Percentiles rank a stretch among this genome's conserved stretches.
phyloP scores from a whole-genome alignment of 805 yeast species.

The Debaryomyces tyrocola region DNA sequence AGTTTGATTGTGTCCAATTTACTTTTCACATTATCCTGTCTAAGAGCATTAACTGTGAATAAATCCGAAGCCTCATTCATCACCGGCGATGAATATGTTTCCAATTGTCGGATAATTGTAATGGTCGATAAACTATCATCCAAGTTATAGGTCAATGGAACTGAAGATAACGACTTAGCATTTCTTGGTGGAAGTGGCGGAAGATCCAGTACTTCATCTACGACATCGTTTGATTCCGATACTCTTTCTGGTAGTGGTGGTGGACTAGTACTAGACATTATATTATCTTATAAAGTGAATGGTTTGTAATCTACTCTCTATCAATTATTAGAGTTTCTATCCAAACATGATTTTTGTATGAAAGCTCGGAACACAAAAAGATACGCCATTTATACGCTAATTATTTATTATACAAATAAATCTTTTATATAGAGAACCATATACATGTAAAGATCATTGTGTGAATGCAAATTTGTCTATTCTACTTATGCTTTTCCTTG shows the following conservation, averaged over 20 bases:
- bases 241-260: slow-evolving; percentile 7
- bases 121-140: slow-evolving; percentile 22
- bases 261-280: slow-evolving; percentile 1
- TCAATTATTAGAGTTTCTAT: too few relatives aligned
- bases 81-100: slow-evolving; percentile 20
- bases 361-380: too few relatives aligned
- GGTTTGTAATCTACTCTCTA: too few relatives aligned
- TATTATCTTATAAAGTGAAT: too few relatives aligned
- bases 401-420: not conserved
- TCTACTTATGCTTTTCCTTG: not conserved
- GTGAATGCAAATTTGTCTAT: not conserved
- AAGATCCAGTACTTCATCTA: not conserved
- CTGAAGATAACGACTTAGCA: not conserved
- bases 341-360: too few relatives aligned
- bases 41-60: slow-evolving; percentile 11
- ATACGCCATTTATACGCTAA: not conserved
- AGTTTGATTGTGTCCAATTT: slow-evolving; percentile 4
- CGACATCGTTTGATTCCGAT: not conserved
- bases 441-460: not conserved
- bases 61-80: slow-evolving; percentile 29
- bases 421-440: not conserved
- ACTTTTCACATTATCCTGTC: slow-evolving; percentile 8
- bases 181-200: not conserved
- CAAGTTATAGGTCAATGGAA: slow-evolving; percentile 9
- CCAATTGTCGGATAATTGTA: slow-evolving; percentile 23